A percentile compares a stretch with the other conserved stretches of the same genome.
These are phyloP conservation scores for Amauroascus niger DNA, from an alignment of 2,329 filamentous ascomycete genomes.

Conservation along the genomic window DNA sequence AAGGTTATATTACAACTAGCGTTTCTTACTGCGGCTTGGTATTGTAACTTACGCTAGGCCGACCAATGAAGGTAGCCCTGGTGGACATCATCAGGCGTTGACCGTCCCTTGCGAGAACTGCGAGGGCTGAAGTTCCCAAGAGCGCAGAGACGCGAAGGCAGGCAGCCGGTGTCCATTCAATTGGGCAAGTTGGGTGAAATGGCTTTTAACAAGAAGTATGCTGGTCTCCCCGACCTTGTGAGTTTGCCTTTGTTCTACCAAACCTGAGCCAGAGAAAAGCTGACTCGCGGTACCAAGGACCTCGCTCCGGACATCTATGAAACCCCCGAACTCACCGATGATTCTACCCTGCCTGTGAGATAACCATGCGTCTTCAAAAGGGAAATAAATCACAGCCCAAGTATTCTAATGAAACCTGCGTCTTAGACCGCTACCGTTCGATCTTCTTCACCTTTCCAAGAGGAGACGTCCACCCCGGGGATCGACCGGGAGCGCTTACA, in stretches of 20 bases:
- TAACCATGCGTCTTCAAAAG: not conserved
- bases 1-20: no score
- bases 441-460: conserved; percentile 49
- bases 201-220: conserved; percentile 73
- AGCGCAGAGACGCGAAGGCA: no score
- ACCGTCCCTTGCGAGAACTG: no score
- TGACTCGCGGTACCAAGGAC: conserved; percentile 43
- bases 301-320: conserved; percentile 93
- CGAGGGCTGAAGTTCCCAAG: no score
- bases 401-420: conserved; percentile 40
- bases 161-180: not conserved
- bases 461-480: conserved; percentile 47
- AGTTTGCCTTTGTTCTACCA: conserved; percentile 12
- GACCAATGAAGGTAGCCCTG: no score
- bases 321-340: conserved; percentile 84
- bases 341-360: conserved; percentile 68
- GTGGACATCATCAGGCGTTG: no score
- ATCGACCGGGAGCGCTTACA: conserved; percentile 70
- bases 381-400: conserved; percentile 30
- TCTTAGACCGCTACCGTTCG: conserved; percentile 43
- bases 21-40: no score
- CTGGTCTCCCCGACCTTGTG: conserved; percentile 69
- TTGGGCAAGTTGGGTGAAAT: conserved; percentile 35
- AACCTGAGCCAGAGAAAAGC: conserved; percentile 6
- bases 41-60: no score